Evolutionary conservation across 345 rosid species (phyloP), one percentile per base, ranked within the genome.

Genomic region (Moringa oleifera): DNA sequence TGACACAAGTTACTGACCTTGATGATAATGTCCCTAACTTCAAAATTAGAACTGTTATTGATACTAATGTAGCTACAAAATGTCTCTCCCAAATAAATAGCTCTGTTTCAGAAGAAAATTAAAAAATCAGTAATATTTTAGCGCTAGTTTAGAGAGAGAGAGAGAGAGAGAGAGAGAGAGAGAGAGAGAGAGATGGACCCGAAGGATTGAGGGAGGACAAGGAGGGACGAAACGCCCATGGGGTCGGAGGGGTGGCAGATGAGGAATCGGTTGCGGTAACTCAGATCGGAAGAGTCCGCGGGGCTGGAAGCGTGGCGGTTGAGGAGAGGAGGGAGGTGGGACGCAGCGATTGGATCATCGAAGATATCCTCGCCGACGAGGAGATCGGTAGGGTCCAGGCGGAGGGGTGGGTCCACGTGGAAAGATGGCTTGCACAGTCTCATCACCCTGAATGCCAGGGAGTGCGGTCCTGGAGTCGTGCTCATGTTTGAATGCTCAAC

Each of bases 381-480:
- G 57, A 94, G 95, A 73, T 94, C 97, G 75, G 81, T 51, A 25
- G 96, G 95, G 78, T 94, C 95, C 18, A 88, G 64, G 31, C 73
- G 91, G 75, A 94, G 87, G 7, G 92, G 95, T 49, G 93, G 83
- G 16, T 87, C 95, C 47, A 85, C 95, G 77, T 85, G 91, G 79
- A 88, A 75, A 0, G 97, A 85, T 0, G 99, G 99, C 66, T 81
- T 81, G 83, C 99, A 94, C 7, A 91, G 80, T 67, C 99, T 77
- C 99, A 94, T 88, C 73, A 94, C 97, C 68, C 99, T 74, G 74
- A 88, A 94, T 62, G 99, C 99, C 33, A 94, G 86, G 20, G 96
- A 90, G 83, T 91, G 99, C 23, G 93, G 79, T 33, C 92, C 95
- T 53, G 78, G 80, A 1, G 81, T 60, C 25, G 85, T 10, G 81